phyloP scores from a whole-genome alignment of 192 early-diverging fungal genomes.

The Thamnidium elegans region DNA sequence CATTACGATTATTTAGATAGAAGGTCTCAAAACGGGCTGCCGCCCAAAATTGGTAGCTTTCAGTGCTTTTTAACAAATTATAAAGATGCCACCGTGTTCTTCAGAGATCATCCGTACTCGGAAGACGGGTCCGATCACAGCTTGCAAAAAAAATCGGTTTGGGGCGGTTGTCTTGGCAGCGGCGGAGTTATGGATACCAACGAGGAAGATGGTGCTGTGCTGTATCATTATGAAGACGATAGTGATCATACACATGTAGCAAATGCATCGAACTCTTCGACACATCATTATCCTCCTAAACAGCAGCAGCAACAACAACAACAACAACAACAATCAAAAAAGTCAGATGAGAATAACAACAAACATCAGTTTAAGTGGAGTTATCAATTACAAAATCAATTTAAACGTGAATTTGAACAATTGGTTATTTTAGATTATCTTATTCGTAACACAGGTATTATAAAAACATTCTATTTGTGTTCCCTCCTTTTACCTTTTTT shows the following conservation, averaged over 20 bases:
- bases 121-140: constrained; percentile 10
- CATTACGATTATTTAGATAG: constrained; percentile 71
- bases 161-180: constrained; percentile 23
- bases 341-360: constrained; percentile 14
- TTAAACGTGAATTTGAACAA: constrained; percentile 70
- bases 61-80: constrained; percentile 81
- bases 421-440: constrained; percentile 86
- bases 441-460: constrained; percentile 81
- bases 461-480: constrained; percentile 8
- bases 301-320: neutral
- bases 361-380: constrained; percentile 44
- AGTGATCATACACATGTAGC: constrained; percentile 11
- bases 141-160: constrained; percentile 1
- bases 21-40: constrained; percentile 54
- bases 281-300: neutral
- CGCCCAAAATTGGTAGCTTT: constrained; percentile 79
- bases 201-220: constrained; percentile 3
- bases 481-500: neutral
- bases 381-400: constrained; percentile 45
- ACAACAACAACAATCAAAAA: constrained; percentile 1
- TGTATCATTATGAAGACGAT: constrained; percentile 1
- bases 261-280: neutral
- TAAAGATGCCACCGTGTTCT: constrained; percentile 82
- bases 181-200: neutral
- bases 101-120: constrained; percentile 60